These are phyloP conservation scores for Suhomyces terraborum DNA, from an alignment of 1,139 yeast genomes.

Conservation along the genomic window DNA sequence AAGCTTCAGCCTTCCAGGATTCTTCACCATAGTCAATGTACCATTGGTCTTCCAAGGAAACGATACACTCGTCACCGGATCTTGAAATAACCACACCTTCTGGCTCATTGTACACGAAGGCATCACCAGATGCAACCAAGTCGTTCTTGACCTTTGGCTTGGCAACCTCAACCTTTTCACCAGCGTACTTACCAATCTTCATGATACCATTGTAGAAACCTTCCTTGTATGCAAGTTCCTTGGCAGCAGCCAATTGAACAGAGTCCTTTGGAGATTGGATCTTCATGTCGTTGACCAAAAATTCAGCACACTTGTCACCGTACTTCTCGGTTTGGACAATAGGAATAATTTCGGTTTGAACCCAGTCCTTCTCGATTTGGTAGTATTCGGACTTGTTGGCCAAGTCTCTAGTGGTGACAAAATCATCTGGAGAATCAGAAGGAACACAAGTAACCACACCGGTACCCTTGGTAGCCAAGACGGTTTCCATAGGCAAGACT, in stretches of 20 bases:
- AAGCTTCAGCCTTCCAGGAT: slow-evolving; percentile 82
- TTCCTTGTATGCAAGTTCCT: slow-evolving; percentile 94
- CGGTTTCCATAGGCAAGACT: slow-evolving; percentile 97
- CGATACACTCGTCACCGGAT: slow-evolving; percentile 96
- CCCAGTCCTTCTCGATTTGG: slow-evolving; percentile 86
- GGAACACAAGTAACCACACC: slow-evolving; percentile 99
- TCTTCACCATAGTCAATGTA: slow-evolving; percentile 97
- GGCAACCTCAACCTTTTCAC: slow-evolving; percentile 88
- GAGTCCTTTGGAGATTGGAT: slow-evolving; percentile 94
- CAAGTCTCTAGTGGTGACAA: slow-evolving; percentile 79
- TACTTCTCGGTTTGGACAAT: slow-evolving; percentile 79
- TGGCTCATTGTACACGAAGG: slow-evolving; percentile 92
- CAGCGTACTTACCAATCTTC: slow-evolving; percentile 79
- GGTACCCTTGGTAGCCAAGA: slow-evolving; percentile 92
- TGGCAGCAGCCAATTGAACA: slow-evolving; percentile 84
- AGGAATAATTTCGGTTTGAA: slow-evolving; percentile 68
- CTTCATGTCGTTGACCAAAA: slow-evolving; percentile 80
- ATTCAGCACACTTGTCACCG: slow-evolving; percentile 89
- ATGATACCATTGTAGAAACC: slow-evolving; percentile 91
- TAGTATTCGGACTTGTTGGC: slow-evolving; percentile 90
- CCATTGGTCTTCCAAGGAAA: slow-evolving; percentile 98
- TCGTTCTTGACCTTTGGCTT: slow-evolving; percentile 86
- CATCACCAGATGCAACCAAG: slow-evolving; percentile 72
- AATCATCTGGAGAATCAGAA: slow-evolving; percentile 97
- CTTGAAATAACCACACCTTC: slow-evolving; percentile 88